A percentile compares a stretch with the other conserved stretches of the same genome.
phyloP scores from a whole-genome alignment of 805 yeast species.

The Monosporozyma servazzii region DNA sequence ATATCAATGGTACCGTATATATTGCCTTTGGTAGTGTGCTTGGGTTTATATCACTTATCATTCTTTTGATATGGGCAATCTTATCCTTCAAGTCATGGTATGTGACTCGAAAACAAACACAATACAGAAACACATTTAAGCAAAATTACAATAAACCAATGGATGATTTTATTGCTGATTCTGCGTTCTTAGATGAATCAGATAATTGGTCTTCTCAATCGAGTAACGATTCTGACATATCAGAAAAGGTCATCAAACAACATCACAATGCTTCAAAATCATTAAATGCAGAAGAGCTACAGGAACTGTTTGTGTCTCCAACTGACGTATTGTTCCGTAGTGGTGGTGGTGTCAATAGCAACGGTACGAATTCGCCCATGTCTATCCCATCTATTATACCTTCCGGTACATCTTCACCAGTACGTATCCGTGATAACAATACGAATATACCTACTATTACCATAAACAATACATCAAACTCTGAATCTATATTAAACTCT shows the following conservation, averaged over 20 bases:
- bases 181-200: conserved; percentile 9
- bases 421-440: background rate
- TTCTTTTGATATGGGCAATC: conserved; percentile 18
- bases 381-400: background rate
- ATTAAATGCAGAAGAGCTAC: conserved; percentile 11
- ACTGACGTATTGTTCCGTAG: background rate
- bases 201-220: conserved; percentile 1
- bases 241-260: conserved; percentile 3
- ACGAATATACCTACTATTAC: background rate
- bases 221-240: background rate
- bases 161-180: conserved; percentile 9
- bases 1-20: conserved; percentile 64
- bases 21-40: conserved; percentile 66
- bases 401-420: background rate
- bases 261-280: conserved; percentile 12
- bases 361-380: background rate
- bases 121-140: background rate
- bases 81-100: conserved; percentile 20
- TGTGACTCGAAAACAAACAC: conserved; percentile 15
- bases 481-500: background rate
- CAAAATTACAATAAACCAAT: conserved; percentile 4
- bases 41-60: conserved; percentile 38
- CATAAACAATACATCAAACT: background rate
- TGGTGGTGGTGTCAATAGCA: conserved; percentile 4
- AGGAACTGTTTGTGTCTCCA: background rate